Evolutionary conservation across 1,139 yeast genomes (phyloP).

Genomic region (Suhomyces wounanorum): DNA sequence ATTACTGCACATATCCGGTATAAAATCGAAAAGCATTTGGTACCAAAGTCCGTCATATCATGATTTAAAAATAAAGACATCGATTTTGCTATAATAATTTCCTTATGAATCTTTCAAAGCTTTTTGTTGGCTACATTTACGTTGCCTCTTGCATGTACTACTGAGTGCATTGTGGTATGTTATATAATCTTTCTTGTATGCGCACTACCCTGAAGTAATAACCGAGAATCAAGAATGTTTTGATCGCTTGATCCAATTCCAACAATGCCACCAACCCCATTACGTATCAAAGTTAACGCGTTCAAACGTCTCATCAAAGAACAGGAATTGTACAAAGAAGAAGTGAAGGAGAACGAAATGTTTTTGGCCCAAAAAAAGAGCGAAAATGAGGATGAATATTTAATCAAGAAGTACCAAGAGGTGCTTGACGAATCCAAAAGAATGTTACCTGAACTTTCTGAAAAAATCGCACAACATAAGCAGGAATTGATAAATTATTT

Average conservation of each 20-base stretch:
- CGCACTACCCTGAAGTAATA: background rate
- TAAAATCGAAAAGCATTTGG: no score
- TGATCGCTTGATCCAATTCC: background rate
- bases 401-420: slow-evolving; percentile 63
- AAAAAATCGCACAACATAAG: slow-evolving; percentile 53
- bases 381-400: slow-evolving; percentile 62
- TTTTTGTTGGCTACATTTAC: no score
- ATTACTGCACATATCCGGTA: no score
- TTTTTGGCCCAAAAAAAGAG: slow-evolving; percentile 47
- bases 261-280: slow-evolving; percentile 71
- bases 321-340: slow-evolving; percentile 62
- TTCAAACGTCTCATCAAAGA: slow-evolving; percentile 75
- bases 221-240: background rate
- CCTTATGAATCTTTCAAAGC: no score
- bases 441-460: slow-evolving; percentile 63
- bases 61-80: no score
- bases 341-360: slow-evolving; percentile 61
- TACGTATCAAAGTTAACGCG: slow-evolving; percentile 78
- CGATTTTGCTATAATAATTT: no score
- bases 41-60: no score
- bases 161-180: no score
- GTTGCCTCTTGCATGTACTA: no score
- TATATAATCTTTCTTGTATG: background rate
- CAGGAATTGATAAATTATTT: slow-evolving; percentile 46
- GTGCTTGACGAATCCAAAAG: slow-evolving; percentile 69